phyloP scores from a whole-genome alignment of 2,329 filamentous ascomycete genomes.

The Phyllosticta paracitricarpa region DNA sequence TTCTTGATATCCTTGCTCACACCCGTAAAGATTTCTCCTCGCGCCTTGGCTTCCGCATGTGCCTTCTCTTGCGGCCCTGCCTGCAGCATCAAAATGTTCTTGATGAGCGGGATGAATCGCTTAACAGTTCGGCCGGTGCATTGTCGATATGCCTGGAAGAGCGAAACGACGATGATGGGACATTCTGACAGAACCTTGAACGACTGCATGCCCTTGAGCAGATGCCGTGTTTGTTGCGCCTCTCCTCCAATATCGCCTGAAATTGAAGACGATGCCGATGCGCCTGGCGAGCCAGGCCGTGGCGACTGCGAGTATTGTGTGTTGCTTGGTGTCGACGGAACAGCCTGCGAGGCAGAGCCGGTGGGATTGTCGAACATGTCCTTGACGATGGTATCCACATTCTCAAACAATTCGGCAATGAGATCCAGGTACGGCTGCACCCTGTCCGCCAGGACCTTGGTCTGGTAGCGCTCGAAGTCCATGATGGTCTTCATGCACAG shows the following conservation, averaged over 20 bases:
- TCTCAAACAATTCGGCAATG: conserved; percentile 91
- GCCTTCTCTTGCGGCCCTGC: conserved; percentile 89
- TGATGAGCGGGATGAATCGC: conserved; percentile 87
- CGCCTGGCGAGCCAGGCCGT: conserved; percentile 78
- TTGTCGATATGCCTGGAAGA: conserved; percentile 84
- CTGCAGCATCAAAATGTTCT: conserved; percentile 76
- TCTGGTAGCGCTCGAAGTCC: conserved; percentile 89
- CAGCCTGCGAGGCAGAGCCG: conserved; percentile 33
- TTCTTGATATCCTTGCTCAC: conserved; percentile 93
- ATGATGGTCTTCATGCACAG: conserved; percentile 97
- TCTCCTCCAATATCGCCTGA: conserved; percentile 67
- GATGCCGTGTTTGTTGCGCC: conserved; percentile 67
- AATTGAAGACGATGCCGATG: conserved; percentile 66
- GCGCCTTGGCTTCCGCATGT: conserved; percentile 71
- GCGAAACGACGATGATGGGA: conserved; percentile 95
- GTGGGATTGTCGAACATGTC: conserved; percentile 79
- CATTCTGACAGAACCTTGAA: conserved; percentile 98
- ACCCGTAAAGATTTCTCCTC: conserved; percentile 77
- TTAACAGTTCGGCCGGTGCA: conserved; percentile 79
- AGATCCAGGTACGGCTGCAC: conserved; percentile 85
- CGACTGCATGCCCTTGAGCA: conserved; percentile 92
- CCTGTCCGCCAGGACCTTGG: conserved; percentile 67
- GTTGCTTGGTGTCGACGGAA: conserved; percentile 54
- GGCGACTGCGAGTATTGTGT: conserved; percentile 73
- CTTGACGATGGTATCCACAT: conserved; percentile 87